Evolutionary conservation across 2,329 filamentous ascomycete species (phyloP), one percentile per base, ranked within the genome.

Genomic region (Trichoderma citrinoviride): DNA sequence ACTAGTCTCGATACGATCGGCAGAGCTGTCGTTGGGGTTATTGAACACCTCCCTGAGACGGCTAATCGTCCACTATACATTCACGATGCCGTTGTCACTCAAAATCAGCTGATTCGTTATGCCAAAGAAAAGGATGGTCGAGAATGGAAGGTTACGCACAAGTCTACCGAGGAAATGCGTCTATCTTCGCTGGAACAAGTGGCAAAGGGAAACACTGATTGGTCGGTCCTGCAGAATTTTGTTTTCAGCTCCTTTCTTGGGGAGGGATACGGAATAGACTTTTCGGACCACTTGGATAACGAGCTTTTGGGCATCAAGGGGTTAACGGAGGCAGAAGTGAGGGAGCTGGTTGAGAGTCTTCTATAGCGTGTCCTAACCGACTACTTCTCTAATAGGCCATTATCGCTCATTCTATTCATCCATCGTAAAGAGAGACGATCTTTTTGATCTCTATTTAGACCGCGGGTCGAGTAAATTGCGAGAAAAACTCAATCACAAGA

Each of bases 401-500:
- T 44, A n/a, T 6, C 21, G 3, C 19, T 44, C 33, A 7, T 52
- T 19, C 12, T 19, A 19, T 29, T n/a, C 10, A n/a, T 6, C 2
- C n/a, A 0, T 7, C 2, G 2, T 0, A 6, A 7, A 14, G 5
- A 33, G 2, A 19, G 10, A 19, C 7, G 12, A 41, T 21, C 4
- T 21, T 17, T 19, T 6, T 7, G 2, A 21, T 14, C 5, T 29
- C 21, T 25, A 5, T 33, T 23, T 53, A 65, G 47, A 17, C 47
- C 17, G 27, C 55, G 0, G 66, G 66, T 8, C 70, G 66, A 1
- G 72, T 73, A 54, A 75, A 77, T 25, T 68, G 69, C 61, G 78
- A 75, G 67, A 83, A 82, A 67, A 82, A 83, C 2, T 76, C 72
- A 69, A 80, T 77, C 21, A 82, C 76, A 37, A 82, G 74, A 33